Conservation (phyloP, 495 filamentous ascomycete genomes). For the Cudoniella acicularis region DNA sequence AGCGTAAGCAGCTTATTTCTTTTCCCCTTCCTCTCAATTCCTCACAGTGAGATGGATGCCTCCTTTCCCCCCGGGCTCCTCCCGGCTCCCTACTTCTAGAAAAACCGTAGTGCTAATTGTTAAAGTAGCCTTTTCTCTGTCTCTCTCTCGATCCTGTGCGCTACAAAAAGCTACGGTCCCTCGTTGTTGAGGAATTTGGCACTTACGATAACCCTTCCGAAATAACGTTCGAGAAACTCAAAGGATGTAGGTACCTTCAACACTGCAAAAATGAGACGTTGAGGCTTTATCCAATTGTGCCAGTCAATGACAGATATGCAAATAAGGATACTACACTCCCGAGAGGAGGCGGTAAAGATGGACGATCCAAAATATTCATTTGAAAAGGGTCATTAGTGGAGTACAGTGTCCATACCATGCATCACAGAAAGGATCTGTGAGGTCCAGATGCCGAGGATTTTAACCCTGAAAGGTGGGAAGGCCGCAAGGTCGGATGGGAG, state of each 20-base stretch:
- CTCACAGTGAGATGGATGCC: too few species aligned
- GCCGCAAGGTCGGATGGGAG: slow-evolving; percentile 25
- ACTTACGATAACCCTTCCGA: slow-evolving; percentile 21
- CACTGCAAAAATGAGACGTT: slow-evolving; percentile 18
- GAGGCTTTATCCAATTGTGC: slow-evolving; percentile 46
- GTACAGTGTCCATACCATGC: slow-evolving; percentile 33
- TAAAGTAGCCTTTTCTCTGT: slow-evolving; percentile 35
- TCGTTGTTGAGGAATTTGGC: slow-evolving; percentile 29
- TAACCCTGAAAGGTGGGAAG: slow-evolving; percentile 34
- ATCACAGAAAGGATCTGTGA: slow-evolving; percentile 33
- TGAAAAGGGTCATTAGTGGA: slow-evolving; percentile 36
- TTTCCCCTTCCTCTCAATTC: too few species aligned
- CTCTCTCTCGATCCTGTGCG: slow-evolving; percentile 44
- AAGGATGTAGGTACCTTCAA: slow-evolving; percentile 21
- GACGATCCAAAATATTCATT: slow-evolving; percentile 42
- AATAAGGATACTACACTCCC: slow-evolving; percentile 45
- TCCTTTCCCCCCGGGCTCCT: too few species aligned
- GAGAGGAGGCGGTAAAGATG: slow-evolving; percentile 47
- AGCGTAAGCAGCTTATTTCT: slow-evolving; percentile 48
- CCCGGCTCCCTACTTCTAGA: too few species aligned
- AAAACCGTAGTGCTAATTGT: too few species aligned
- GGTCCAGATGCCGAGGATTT: slow-evolving; percentile 35
- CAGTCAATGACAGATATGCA: slow-evolving; percentile 39
- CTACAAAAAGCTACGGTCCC: slow-evolving; percentile 40
- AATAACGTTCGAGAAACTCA: slow-evolving; percentile 29